Evolutionary conservation across 2,329 filamentous ascomycete species (phyloP).

Genomic region (Didymella pinodella): DNA sequence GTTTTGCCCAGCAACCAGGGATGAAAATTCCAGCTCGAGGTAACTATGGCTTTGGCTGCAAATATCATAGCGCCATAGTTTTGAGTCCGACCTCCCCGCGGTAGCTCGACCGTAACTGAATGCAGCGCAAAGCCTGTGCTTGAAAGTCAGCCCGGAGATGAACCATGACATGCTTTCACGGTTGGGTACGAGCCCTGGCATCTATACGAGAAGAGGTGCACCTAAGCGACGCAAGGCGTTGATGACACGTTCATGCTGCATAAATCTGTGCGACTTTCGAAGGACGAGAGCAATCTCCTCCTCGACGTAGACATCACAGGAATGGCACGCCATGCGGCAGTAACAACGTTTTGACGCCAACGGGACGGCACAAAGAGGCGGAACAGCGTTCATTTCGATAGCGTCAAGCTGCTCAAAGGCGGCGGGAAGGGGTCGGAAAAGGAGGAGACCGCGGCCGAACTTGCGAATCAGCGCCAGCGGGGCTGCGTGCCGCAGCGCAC

Average conservation of each 20-base stretch:
- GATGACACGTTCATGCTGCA: slow-evolving; percentile 13
- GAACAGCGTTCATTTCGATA: slow-evolving; percentile 14
- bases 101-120: background rate
- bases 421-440: slow-evolving; percentile 16
- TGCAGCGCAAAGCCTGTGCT: slow-evolving; percentile 4
- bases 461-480: slow-evolving; percentile 20
- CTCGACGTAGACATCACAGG: background rate
- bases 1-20: background rate
- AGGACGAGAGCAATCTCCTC: background rate
- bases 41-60: slow-evolving; percentile 2
- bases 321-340: background rate
- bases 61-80: background rate
- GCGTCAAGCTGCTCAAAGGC: slow-evolving; percentile 16
- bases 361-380: slow-evolving; percentile 2
- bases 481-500: slow-evolving; percentile 9
- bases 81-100: background rate
- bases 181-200: slow-evolving; percentile 3
- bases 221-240: slow-evolving; percentile 17
- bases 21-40: background rate
- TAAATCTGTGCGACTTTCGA: slow-evolving; percentile 4
- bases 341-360: background rate
- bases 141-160: slow-evolving; percentile 13
- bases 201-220: background rate
- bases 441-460: slow-evolving; percentile 6
- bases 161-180: slow-evolving; percentile 1